Percentiles rank a stretch among this genome's conserved stretches.
These are phyloP conservation scores for Mycena sanguinolenta DNA, from an alignment of 768 basidiomycete genomes.

Conservation along the genomic window DNA sequence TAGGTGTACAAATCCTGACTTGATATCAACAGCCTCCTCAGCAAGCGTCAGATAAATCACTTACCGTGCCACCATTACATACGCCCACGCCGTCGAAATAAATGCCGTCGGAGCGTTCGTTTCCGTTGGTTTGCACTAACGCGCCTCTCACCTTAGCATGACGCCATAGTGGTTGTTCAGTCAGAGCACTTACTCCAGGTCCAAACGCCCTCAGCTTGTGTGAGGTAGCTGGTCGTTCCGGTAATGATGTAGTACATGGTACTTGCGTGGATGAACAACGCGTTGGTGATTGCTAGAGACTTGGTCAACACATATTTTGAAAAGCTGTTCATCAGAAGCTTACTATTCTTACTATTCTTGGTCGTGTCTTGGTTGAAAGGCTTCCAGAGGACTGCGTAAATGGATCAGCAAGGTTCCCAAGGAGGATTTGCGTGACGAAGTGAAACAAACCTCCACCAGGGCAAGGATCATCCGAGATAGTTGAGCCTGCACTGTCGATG, in stretches of 20 bases:
- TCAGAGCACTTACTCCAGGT: slow-evolving; percentile 15
- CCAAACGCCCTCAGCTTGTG: slow-evolving; percentile 10
- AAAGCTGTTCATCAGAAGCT: neutral
- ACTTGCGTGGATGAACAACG: slow-evolving; percentile 21
- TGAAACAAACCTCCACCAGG: slow-evolving; percentile 19
- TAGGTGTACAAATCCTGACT: slow-evolving; percentile 7
- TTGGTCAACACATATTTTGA: neutral
- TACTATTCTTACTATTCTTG: slow-evolving; percentile 27
- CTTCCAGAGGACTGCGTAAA: slow-evolving; percentile 9
- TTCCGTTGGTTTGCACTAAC: neutral
- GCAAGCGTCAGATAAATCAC: slow-evolving; percentile 1
- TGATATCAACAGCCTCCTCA: neutral
- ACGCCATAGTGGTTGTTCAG: neutral
- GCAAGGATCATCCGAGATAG: neutral
- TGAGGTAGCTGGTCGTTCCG: slow-evolving; percentile 1
- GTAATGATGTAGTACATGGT: slow-evolving; percentile 12
- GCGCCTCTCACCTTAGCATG: neutral
- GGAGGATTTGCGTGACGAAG: neutral
- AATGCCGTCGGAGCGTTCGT: neutral
- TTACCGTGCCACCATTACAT: neutral
- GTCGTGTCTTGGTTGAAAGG: too few relatives aligned
- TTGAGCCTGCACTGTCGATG: slow-evolving; percentile 17
- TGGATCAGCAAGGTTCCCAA: neutral
- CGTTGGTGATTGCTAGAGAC: slow-evolving; percentile 17
- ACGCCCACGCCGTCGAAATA: neutral